A percentile compares a stretch with the other conserved stretches of the same genome.
Conservation (phyloP, 495 filamentous ascomycete species). For the Aspergillus heteromorphus region DNA sequence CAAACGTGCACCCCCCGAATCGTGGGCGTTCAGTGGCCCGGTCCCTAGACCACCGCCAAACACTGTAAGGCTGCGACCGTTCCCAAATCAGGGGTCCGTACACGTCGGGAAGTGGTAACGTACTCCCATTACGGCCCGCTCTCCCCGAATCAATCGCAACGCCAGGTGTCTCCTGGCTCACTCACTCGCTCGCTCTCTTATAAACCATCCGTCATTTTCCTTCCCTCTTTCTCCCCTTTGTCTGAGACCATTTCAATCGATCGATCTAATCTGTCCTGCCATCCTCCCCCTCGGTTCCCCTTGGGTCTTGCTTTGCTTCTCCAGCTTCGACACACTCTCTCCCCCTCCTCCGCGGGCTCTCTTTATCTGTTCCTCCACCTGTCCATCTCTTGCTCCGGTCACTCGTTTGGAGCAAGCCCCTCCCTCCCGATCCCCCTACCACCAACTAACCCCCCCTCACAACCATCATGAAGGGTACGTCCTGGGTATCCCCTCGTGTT, state of each 20-base stretch:
- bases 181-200: constrained; percentile 2
- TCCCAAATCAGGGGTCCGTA: background rate
- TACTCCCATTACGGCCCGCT: background rate
- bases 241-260: constrained; percentile 9
- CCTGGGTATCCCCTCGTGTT: background rate
- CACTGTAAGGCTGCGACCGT: background rate
- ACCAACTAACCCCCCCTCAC: background rate
- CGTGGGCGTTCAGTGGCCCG: background rate
- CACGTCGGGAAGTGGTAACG: background rate
- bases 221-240: constrained; percentile 5
- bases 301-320: background rate
- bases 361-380: background rate
- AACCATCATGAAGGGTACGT: constrained; percentile 20
- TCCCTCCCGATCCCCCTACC: constrained; percentile 16
- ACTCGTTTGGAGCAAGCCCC: constrained; percentile 6
- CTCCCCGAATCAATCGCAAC: constrained; percentile 1
- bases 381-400: constrained; percentile 1
- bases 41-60: no score
- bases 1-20: background rate
- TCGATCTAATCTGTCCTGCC: background rate
- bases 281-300: background rate
- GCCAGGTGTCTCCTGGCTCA: constrained; percentile 26
- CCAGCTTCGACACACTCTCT: background rate
- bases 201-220: constrained; percentile 10
- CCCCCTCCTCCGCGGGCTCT: background rate